These are phyloP conservation scores for Cryoendolithus antarcticus DNA, from an alignment of 2,329 filamentous ascomycete species.

Conservation along the genomic window DNA sequence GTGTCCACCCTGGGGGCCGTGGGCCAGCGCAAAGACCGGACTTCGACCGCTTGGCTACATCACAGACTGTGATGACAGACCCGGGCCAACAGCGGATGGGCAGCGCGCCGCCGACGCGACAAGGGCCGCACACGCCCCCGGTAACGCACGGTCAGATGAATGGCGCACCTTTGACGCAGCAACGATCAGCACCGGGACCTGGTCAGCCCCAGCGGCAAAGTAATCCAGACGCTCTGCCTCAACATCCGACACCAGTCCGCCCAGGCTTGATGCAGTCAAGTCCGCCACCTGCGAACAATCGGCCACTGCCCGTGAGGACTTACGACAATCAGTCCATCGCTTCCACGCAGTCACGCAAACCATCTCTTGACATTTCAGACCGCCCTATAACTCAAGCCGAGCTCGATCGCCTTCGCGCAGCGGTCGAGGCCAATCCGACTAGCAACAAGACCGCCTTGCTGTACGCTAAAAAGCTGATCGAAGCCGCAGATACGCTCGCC, in stretches of 20 bases:
- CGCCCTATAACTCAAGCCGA: conserved; percentile 63
- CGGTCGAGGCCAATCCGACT: conserved; percentile 56
- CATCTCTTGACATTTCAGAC: conserved; percentile 8
- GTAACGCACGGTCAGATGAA: conserved; percentile 9
- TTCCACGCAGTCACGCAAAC: conserved; percentile 7
- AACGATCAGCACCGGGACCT: conserved; percentile 10
- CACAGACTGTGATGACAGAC: conserved; percentile 16
- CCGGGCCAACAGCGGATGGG: conserved; percentile 10
- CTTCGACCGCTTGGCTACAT: no score
- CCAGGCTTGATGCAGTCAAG: conserved; percentile 33
- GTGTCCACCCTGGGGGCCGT: conserved; percentile 1
- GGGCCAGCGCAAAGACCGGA: not conserved
- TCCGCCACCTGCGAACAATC: conserved; percentile 24
- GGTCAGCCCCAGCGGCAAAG: conserved; percentile 15
- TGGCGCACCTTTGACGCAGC: conserved; percentile 15
- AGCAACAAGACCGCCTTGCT: conserved; percentile 60
- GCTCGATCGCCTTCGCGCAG: conserved; percentile 59
- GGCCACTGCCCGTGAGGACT: conserved; percentile 41
- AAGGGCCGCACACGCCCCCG: not conserved
- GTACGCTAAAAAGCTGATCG: conserved; percentile 72
- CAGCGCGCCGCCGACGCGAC: conserved; percentile 3
- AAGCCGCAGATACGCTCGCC: conserved; percentile 68
- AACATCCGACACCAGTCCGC: conserved; percentile 44
- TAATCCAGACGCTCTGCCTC: conserved; percentile 43
- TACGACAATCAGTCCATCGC: conserved; percentile 29